phyloP scores from a whole-genome alignment of 768 basidiomycete genomes.

The Suillus americanus region DNA sequence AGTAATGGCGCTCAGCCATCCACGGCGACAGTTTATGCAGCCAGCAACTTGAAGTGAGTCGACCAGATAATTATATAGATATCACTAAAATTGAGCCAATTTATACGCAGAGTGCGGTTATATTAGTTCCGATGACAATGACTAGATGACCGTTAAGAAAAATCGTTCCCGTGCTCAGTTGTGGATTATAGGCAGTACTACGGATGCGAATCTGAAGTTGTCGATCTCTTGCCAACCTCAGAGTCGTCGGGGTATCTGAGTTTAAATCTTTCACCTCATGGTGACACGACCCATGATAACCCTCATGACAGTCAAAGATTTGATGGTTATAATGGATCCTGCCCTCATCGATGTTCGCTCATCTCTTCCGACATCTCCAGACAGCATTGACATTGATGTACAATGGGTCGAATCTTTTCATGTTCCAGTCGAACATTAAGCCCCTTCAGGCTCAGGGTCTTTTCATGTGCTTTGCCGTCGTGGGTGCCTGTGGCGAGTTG shows the following conservation, averaged over 20 bases:
- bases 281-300: background rate
- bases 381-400: background rate
- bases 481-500: background rate
- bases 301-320: background rate
- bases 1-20: background rate
- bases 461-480: background rate
- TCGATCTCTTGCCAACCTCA: background rate
- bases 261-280: background rate
- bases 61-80: background rate
- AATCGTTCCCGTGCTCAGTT: background rate
- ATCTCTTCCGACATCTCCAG: background rate
- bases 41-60: background rate
- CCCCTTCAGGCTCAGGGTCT: background rate
- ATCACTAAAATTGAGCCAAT: background rate
- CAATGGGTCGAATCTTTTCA: background rate
- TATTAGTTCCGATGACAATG: background rate
- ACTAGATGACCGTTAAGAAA: background rate
- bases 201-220: background rate
- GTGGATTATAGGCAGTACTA: background rate
- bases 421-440: background rate
- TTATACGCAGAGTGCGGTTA: background rate
- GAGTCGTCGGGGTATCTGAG: background rate
- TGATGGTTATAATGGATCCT: background rate
- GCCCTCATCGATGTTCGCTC: background rate
- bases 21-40: background rate